A percentile compares a stretch with the other conserved stretches of the same genome.
These are phyloP conservation scores for Sphaerostilbella broomeana DNA, from an alignment of 2,329 filamentous ascomycete species.

Conservation along the genomic window DNA sequence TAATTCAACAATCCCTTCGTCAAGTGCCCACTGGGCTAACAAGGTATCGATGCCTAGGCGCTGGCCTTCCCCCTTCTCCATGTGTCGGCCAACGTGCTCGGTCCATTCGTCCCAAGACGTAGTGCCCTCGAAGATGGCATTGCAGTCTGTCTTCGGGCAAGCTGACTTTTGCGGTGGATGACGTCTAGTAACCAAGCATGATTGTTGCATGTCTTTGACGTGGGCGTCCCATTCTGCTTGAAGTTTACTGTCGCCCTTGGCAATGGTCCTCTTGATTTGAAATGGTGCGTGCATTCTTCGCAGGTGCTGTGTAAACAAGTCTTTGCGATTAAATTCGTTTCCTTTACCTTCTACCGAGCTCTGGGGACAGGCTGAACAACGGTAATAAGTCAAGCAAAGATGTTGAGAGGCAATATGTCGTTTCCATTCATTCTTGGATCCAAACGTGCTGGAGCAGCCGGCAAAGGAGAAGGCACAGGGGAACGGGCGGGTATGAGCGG, in stretches of 20 bases:
- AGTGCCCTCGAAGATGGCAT: conserved; percentile 60
- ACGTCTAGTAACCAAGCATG: conserved; percentile 66
- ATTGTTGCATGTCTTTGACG: conserved; percentile 62
- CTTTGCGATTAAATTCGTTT: conserved; percentile 85
- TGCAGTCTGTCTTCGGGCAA: conserved; percentile 66
- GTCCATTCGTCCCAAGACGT: conserved; percentile 85
- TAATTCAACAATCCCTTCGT: conserved; percentile 56
- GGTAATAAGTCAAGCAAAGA: conserved; percentile 61
- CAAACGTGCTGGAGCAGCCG: conserved; percentile 76
- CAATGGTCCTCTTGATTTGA: conserved; percentile 51
- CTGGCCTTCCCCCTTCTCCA: conserved; percentile 65
- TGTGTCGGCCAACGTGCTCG: conserved; percentile 84
- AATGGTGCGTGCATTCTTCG: conserved; percentile 85
- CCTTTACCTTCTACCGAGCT: conserved; percentile 49
- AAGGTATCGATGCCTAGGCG: conserved; percentile 51
- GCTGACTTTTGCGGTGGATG: conserved; percentile 63
- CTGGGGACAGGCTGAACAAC: conserved; percentile 55
- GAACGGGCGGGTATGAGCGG: conserved; percentile 67
- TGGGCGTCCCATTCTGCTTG: conserved; percentile 58
- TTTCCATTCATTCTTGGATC: conserved; percentile 97
- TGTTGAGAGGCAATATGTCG: conserved; percentile 89
- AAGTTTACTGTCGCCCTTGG: conserved; percentile 52
- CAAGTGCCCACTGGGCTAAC: conserved; percentile 55
- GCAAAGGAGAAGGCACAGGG: conserved; percentile 81
- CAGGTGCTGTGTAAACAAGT: conserved; percentile 90